Base-by-base conservation (phyloP, 805 yeast genomes). In the Candida quercuum region DNA sequence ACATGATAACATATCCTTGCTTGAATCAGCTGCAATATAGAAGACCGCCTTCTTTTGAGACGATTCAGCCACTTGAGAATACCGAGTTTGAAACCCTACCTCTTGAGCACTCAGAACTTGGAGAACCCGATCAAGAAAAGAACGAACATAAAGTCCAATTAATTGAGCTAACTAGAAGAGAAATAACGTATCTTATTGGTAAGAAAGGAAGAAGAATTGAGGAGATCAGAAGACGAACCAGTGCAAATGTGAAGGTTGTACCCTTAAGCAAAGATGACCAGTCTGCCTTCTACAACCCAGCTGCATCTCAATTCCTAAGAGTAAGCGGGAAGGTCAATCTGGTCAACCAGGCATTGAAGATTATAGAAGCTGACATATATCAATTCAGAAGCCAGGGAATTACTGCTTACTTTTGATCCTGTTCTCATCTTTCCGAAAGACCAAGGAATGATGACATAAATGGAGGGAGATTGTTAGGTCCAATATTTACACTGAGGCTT, bases 141-240 rank as follows among this genome's bases (percentile, higher is more conserved):
- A 14, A 22, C 14, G 16, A 26, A 14, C 27, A 32, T 14, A 33
- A 17, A 3, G 37, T 35, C 31, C 28, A 40, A 26, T 30, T 47
- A 5, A 28, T 54, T 3, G 36, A 47, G 25, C 39, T 59, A 12
- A 53, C 54, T 9, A 56, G 59, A 23, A 47, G 46, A 19, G 71
- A 70, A 37, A 61, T 69, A 2, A 57, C 69, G 1, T 61, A 54
- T 33, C 42, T 72, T 6, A 71, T 72, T 35, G 78, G 78, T 0
- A 57, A 49, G 18, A 49, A 52, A n/a, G 78, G 78, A 1, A 26
- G 43, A 15, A 54, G 61, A 29, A 69, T 73, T 12, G 59, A 56
- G 27, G 35, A 36, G 5, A 51, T 72, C 9, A 42, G 76, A 23
- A 48, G 50, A 5, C 34, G 36, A 18, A 57, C 71, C 1, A 43